Base-by-base conservation (phyloP, 1,284 basidiomycete genomes). In the Ustilago vetiveriae region DNA sequence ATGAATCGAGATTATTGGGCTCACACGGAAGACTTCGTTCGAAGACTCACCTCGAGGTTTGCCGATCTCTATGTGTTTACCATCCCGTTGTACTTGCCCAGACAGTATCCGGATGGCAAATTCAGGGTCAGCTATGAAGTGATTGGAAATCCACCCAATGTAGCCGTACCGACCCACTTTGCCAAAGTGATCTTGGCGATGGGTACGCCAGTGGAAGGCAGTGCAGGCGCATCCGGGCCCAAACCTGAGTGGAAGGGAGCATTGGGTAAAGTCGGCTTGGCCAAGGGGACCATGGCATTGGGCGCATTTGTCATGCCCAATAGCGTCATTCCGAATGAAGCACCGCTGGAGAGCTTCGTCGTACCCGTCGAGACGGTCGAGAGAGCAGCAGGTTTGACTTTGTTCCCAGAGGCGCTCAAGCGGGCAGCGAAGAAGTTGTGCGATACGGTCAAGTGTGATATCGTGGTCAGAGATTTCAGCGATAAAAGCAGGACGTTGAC, bases 51-150 rank as follows among this genome's bases (percentile, higher is more conserved):
- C 0, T 86, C 85, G 21, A 87, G 86, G 23, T 98, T 97, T 82
- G 85, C 90, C 45, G 94, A 98, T 79, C 93, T 98, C 44, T 98
- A 95, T 82, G 89, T 98, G 36, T 99, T 98, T 83, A 99, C 96
- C 8, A 87, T 99, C 22, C 96, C 96, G 0, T 86, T 99, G n/a
- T 98, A 98, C 84, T 87, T 98, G 11, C 96, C 96, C 2, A 88
- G 88, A 42, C 87, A 88, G 52, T 89, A 91, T 9, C 74, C 87
- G 0, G 94, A 98, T 80, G 94, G 94, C 9, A 98, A 95, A 84
- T 97, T 90, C 88, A 88, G 92, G 51, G 90, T 98, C 72, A 92
- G 94, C 74, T 84, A 91, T 87, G 37, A 55, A 86, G 91, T 98
- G 36, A 97, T 98, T 68, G 96, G 95, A 0, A 88, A 87, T 30